Percentiles rank a stretch among this genome's conserved stretches.
Conservation (phyloP, 202 grass and related monocot species). For the Panicum hallii region DNA sequence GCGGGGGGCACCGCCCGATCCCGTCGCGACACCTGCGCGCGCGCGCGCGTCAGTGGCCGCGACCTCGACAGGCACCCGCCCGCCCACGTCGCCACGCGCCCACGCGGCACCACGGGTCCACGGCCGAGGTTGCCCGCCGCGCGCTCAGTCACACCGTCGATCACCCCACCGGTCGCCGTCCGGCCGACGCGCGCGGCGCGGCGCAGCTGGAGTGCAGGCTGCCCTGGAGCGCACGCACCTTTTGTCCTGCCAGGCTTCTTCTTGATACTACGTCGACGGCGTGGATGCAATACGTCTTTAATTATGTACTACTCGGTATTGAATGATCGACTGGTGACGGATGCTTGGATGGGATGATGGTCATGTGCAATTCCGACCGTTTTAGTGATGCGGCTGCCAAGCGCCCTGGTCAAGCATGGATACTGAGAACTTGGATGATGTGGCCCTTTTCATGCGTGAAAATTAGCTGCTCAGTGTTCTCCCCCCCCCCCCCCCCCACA, state of each 20-base stretch:
- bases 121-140: neutral
- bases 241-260: neutral
- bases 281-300: neutral
- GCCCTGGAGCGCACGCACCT: constrained; percentile 34
- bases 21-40: constrained; percentile 40
- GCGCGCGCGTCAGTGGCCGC: neutral
- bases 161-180: constrained; percentile 14
- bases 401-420: neutral
- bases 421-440: neutral
- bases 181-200: neutral
- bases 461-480: too few species aligned
- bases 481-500: too few species aligned
- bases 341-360: neutral
- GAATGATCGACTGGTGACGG: neutral
- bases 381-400: neutral
- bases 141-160: neutral
- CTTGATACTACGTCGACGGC: neutral
- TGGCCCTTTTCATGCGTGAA: too few species aligned
- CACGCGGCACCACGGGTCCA: constrained; percentile 17
- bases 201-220: neutral
- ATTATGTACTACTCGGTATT: neutral
- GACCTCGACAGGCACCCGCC: constrained; percentile 36
- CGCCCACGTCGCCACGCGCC: constrained; percentile 35
- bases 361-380: neutral
- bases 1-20: neutral